Evolutionary conservation across 78 protist species (phyloP), one percentile per base, ranked within the genome.

Genomic region (Dictyostelium purpureum): DNA sequence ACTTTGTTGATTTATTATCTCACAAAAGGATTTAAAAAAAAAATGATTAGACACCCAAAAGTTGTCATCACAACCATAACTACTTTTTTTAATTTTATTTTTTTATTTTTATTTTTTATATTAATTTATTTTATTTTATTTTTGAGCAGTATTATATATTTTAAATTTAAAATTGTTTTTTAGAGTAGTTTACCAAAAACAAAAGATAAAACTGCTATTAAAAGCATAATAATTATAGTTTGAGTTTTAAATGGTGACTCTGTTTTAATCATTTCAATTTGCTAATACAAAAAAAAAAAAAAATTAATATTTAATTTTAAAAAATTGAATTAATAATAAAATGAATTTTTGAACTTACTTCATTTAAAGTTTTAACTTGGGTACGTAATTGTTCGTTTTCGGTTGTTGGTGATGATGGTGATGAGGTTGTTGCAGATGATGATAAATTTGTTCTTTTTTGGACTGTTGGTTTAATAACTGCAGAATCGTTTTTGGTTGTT

Each of bases 131-230:
- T 57, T 57, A 26, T 26, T 24, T 57, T 57, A 24, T 57, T 24
- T 57, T 57, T 7, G n/a, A 11, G n/a, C 14, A 24, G 1, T 54
- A n/a, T 54, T 19, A 19, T 54, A 19, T 19, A 54, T 54, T 19
- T 47, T 14, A 47, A 47, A 47, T 56, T 56, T 56, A 21, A 52
- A 52, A 19, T 52, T 21, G 10, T 31, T 61, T 61, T 31, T 52
- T 75, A 75, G 6, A 75, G 16, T 33, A 75, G 21, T 79, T 54
- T 79, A 65, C 88, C 88, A 79, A 79, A 45, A 31, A 47, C 18
- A 61, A 79, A 79, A 21, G 88, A 79, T 31, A 79, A 42, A 12
- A 65, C 33, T 35, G 88, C 71, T 21, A 79, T 79, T 11, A 47
- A 7, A 10, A 79, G 6, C 18, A 45, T 51, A 19, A 47, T 1